phyloP scores from a whole-genome alignment of 2,329 filamentous ascomycete species.

The Diaporthe ampelina region DNA sequence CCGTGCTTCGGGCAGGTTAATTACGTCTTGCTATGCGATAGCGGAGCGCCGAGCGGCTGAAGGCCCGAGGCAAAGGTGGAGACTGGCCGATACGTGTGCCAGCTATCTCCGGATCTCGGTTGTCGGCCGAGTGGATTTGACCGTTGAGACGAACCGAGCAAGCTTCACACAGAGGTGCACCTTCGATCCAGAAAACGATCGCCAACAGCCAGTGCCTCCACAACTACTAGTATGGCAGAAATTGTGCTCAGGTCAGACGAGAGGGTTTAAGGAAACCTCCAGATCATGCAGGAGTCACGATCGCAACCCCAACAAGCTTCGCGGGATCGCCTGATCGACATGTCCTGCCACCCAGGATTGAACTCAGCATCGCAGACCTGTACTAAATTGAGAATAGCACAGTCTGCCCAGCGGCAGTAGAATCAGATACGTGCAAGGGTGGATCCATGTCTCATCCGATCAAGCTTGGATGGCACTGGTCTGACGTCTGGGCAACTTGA shows the following conservation, averaged over 20 bases:
- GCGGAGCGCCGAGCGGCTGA: slow-evolving; percentile 31
- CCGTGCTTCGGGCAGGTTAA: background rate
- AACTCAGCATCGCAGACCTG: background rate
- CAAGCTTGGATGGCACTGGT: slow-evolving; percentile 15
- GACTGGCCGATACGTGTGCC: background rate
- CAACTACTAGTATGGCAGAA: background rate
- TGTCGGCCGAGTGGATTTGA: background rate
- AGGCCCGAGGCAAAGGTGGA: slow-evolving; percentile 3
- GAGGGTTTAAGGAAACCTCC: background rate
- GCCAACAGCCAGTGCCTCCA: too few relatives aligned
- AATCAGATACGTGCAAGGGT: background rate
- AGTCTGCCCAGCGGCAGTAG: background rate
- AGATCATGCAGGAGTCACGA: background rate
- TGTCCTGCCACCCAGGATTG: too few relatives aligned
- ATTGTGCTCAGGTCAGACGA: background rate
- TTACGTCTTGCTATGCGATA: slow-evolving; percentile 28
- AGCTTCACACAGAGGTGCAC: background rate
- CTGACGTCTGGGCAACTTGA: slow-evolving; percentile 35
- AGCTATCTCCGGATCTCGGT: slow-evolving; percentile 6
- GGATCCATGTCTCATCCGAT: slow-evolving; percentile 3
- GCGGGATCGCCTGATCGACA: slow-evolving; percentile 15
- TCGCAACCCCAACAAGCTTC: slow-evolving; percentile 20
- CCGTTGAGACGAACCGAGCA: background rate
- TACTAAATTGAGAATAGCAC: background rate
- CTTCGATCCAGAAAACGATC: background rate